These are phyloP conservation scores for Trichoderma aggressivum DNA, from an alignment of 2,329 filamentous ascomycete genomes.

Conservation along the genomic window DNA sequence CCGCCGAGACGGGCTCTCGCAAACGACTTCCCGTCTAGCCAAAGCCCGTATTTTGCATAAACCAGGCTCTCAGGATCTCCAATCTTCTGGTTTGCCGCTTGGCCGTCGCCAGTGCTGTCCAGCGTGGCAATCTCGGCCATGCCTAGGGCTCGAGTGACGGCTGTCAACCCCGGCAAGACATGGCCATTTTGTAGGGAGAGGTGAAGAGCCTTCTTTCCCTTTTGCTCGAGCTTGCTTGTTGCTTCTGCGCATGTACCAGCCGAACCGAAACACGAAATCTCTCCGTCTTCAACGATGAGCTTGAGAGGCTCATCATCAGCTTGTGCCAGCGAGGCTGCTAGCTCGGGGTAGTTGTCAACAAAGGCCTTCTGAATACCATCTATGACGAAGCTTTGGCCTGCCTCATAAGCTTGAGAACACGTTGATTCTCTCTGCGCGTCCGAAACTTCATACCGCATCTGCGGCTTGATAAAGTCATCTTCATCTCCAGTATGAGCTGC, in stretches of 20 bases:
- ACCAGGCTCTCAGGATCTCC: slow-evolving; percentile 31
- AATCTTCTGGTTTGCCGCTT: slow-evolving; percentile 21
- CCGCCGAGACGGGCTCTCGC: slow-evolving; percentile 41
- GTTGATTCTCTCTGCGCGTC: slow-evolving; percentile 22
- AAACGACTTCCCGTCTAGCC: slow-evolving; percentile 40
- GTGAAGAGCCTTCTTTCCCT: neutral
- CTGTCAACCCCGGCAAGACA: slow-evolving; percentile 44
- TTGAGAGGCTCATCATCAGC: neutral
- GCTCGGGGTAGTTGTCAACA: slow-evolving; percentile 16
- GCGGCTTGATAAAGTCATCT: neutral
- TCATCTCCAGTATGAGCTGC: neutral
- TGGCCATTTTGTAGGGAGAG: slow-evolving; percentile 13
- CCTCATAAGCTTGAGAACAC: slow-evolving; percentile 23
- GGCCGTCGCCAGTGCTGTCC: slow-evolving; percentile 44
- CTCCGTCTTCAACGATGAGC: slow-evolving; percentile 5
- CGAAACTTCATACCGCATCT: slow-evolving; percentile 7
- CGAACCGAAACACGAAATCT: slow-evolving; percentile 8
- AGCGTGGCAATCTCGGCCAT: slow-evolving; percentile 48
- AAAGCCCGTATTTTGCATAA: slow-evolving; percentile 41
- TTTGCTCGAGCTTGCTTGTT: neutral
- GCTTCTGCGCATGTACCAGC: neutral
- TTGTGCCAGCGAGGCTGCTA: neutral
- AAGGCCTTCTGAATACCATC: slow-evolving; percentile 17
- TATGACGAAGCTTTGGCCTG: slow-evolving; percentile 5
- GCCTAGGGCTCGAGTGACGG: slow-evolving; percentile 46